Evolutionary conservation across 75 land plant genomes (phyloP), one percentile per base, ranked within the genome.

Genomic region (Isoetes taiwanensis): DNA sequence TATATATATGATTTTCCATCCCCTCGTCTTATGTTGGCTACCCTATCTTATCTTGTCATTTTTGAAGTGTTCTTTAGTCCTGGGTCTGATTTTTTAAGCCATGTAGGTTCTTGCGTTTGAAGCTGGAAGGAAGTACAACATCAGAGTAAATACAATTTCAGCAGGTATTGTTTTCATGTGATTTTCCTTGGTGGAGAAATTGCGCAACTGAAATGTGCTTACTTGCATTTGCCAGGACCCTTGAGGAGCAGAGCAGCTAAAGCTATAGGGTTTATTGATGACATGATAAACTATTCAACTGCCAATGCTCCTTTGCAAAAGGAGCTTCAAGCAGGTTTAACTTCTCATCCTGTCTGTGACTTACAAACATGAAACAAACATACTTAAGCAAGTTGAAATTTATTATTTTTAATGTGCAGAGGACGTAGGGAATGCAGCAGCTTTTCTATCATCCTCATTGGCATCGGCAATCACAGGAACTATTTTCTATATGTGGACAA

Each of bases 201-300:
- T n/a, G n/a, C n/a, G n/a, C n/a, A n/a, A n/a, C n/a, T n/a, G n/a
- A n/a, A n/a, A n/a, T n/a, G n/a, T n/a, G n/a, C n/a, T n/a, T n/a
- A n/a, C n/a, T 64, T 53, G 11, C 10, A 21, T 6, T 71, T 28
- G 42, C 29, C 76, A 93, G 98, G 98, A 14, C 98, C 98, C 24
- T 62, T 93, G 38, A 72, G 93, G 64, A 93, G 98, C 48, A 83
- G 98, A 58, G 98, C 98, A 34, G 98, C 98, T 43, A 93, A 87
- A 66, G 98, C 98, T 23, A 93, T 93, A 58, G 98, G 98, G 26
- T 93, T 93, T 53, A 93, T 93, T 41, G 98, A 93, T 39, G 82
- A 63, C 62, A 93, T 93, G 78, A 93, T 93, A 30, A 76, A 87
- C 21, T 93, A 93, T 57, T 93, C 98, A 14, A 39, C 54, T 2